These are phyloP conservation scores for Ogataea hybrid DNA, from an alignment of 1,139 yeast species.

Conservation along the genomic window DNA sequence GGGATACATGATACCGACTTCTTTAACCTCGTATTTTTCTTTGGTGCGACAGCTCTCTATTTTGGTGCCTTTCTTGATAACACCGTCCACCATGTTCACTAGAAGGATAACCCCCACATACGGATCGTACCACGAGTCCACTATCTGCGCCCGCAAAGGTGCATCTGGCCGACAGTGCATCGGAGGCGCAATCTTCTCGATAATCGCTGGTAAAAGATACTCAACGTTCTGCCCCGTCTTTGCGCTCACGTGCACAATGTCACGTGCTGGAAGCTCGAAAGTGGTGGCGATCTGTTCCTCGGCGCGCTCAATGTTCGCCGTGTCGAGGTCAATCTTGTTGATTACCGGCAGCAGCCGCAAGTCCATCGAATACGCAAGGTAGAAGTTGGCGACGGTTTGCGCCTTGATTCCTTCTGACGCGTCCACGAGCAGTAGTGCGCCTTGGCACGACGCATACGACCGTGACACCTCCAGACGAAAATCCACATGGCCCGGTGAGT, in stretches of 20 bases:
- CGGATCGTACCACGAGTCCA: constrained; percentile 96
- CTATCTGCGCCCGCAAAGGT: constrained; percentile 77
- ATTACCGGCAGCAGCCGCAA: constrained; percentile 83
- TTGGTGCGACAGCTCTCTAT: constrained; percentile 76
- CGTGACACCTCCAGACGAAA: constrained; percentile 91
- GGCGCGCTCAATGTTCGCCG: constrained; percentile 80
- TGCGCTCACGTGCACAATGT: constrained; percentile 86
- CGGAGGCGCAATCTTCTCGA: constrained; percentile 69
- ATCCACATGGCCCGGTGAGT: constrained; percentile 98
- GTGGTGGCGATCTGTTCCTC: constrained; percentile 80
- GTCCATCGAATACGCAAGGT: constrained; percentile 83
- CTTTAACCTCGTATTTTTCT: constrained; percentile 79
- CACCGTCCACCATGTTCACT: constrained; percentile 83
- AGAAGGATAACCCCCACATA: constrained; percentile 91
- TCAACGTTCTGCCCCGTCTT: constrained; percentile 85
- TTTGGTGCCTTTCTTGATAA: constrained; percentile 68
- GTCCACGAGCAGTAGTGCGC: constrained; percentile 86
- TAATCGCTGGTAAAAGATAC: constrained; percentile 70
- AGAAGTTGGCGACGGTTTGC: constrained; percentile 95
- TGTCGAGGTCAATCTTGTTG: constrained; percentile 87
- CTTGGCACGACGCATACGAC: constrained; percentile 95
- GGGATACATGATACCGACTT: constrained; percentile 95
- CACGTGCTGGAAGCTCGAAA: constrained; percentile 74
- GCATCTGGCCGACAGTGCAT: constrained; percentile 54
- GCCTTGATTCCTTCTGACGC: constrained; percentile 98